Base-by-base conservation (phyloP, 495 filamentous ascomycete species). In the Aspergillus taichungensis region DNA sequence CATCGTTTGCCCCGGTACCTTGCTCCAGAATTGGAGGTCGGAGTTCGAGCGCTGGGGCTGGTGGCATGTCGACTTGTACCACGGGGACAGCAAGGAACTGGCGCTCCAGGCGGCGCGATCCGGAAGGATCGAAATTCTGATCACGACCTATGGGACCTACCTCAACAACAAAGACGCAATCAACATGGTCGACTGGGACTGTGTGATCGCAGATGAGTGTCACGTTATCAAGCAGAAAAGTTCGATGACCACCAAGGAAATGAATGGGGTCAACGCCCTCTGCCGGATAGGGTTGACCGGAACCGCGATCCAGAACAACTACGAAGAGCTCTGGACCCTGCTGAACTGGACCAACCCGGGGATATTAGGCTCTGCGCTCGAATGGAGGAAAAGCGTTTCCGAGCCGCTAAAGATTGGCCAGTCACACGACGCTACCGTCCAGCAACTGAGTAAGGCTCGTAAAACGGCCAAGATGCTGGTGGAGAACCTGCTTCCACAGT, bases 261-360 rank as follows among this genome's bases (percentile, higher is more conserved):
- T 98, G 87, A 89, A 94, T 51, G 75, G 88, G 43, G 72, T 97
- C 52, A 98, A 98, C 56, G 78, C 92, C 8, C 77, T 98, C 18
- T 97, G 94, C 55, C 74, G 92, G 14, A 92, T 98, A 45, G 92
- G 92, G 0, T 68, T 98, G 18, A 97, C 94, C 0, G 92, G 92
- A 6, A 98, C 92, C 5, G 94, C 94, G 7, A 96, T 98, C 12
- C 92, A 98, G 49, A 98, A 98, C 60, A 91, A 88, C 52, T 98
- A 98, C 59, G 87, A 95, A 55, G 94, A 98, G 62, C 76, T 98
- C 1, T 98, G 92, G 92, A 92, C 88, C 3, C 72, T 98, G 3
- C 68, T 98, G 9, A 96, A 97, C 64, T 98, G 92, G 92, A 88
- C 89, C 1, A 94, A 95, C 55, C 92, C 92, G 1, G 94, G 92